Percentiles rank a stretch among this genome's conserved stretches.
phyloP scores from a whole-genome alignment of 495 filamentous ascomycete species.

The Penicillium argentinense region DNA sequence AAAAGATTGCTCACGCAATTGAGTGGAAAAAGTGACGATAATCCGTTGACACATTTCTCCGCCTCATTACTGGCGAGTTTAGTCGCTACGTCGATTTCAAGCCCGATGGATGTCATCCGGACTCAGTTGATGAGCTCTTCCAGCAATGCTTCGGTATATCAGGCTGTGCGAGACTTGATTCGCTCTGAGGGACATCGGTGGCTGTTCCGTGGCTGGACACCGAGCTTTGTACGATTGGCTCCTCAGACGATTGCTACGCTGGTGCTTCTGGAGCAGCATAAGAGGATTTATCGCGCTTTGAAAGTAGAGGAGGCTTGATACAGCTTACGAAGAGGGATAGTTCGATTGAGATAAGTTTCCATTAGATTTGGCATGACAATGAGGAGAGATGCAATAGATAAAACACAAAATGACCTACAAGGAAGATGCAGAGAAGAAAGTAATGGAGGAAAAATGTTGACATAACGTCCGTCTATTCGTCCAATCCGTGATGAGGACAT shows the following conservation, averaged over 20 bases:
- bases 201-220: conserved; percentile 91
- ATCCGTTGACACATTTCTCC: conserved; percentile 71
- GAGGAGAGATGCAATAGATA: not conserved
- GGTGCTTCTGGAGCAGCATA: conserved; percentile 82
- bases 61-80: conserved; percentile 78
- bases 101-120: conserved; percentile 88
- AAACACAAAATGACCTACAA: not conserved
- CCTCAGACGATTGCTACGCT: conserved; percentile 88
- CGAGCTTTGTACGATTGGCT: conserved; percentile 78
- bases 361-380: not conserved
- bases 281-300: conserved; percentile 32
- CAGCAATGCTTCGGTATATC: conserved; percentile 4
- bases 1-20: conserved; percentile 55
- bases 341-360: conserved; percentile 7
- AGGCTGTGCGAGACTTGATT: conserved; percentile 16
- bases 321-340: conserved; percentile 45
- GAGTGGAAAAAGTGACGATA: conserved; percentile 45
- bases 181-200: conserved; percentile 45
- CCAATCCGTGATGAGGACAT: not conserved
- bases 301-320: not conserved
- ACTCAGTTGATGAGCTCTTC: conserved; percentile 70
- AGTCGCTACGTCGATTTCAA: conserved; percentile 86
- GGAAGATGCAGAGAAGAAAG: too few species aligned
- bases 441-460: too few species aligned
- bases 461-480: not conserved